Evolutionary conservation across 2,329 filamentous ascomycete genomes (phyloP).

Genomic region (Chalara sp.): DNA sequence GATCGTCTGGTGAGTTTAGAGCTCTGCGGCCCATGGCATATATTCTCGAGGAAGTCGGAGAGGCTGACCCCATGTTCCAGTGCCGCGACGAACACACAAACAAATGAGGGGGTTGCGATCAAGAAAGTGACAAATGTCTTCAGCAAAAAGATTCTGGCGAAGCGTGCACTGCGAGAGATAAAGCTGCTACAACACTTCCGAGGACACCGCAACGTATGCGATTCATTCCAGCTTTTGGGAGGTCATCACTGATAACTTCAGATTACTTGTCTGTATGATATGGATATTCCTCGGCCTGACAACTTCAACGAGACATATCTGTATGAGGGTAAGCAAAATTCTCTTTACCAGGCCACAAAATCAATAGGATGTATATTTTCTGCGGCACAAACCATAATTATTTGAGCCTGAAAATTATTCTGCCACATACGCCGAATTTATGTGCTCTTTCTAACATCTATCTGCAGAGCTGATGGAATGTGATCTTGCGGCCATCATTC

Average conservation of each 20-base stretch:
- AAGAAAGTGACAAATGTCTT: constrained; percentile 99
- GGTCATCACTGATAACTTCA: constrained; percentile 38
- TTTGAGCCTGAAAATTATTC: too few species aligned
- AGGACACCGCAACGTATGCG: constrained; percentile 73
- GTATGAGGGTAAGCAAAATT: constrained; percentile 68
- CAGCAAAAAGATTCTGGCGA: constrained; percentile 98
- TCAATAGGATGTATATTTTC: not conserved
- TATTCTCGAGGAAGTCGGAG: constrained; percentile 11
- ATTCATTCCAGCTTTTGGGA: constrained; percentile 1
- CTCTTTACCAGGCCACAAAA: not conserved
- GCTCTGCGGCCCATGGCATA: constrained; percentile 9
- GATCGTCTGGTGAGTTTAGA: constrained; percentile 77
- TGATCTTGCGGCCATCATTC: constrained; percentile 94
- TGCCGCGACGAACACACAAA: constrained; percentile 86
- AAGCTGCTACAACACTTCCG: constrained; percentile 97
- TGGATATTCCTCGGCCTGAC: constrained; percentile 95
- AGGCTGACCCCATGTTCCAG: constrained; percentile 37
- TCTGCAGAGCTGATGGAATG: constrained; percentile 93
- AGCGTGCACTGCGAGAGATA: constrained; percentile 95
- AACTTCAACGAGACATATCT: constrained; percentile 99
- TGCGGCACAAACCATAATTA: not conserved
- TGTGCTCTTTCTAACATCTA: constrained; percentile 11
- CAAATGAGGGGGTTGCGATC: constrained; percentile 90
- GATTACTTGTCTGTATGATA: constrained; percentile 99
- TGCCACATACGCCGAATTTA: too few species aligned